These are phyloP conservation scores for Stentor coeruleus DNA, from an alignment of 73 alveolate species.

Conservation along the genomic window DNA sequence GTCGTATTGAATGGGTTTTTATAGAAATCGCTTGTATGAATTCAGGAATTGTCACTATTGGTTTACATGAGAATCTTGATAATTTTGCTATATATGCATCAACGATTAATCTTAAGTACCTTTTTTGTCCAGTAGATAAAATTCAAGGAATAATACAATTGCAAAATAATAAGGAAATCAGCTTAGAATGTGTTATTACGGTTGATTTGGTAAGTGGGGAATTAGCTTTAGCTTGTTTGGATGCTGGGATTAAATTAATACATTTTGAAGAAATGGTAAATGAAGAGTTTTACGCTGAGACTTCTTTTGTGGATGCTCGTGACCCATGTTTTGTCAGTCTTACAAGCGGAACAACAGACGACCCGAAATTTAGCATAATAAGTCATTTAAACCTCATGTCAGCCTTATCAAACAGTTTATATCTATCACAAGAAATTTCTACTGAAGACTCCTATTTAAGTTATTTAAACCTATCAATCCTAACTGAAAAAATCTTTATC, in stretches of 20 bases:
- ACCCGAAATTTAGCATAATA: not conserved
- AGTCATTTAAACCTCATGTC: not conserved
- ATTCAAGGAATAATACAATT: too few species aligned
- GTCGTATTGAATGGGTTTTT: not conserved
- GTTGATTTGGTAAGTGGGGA: not conserved
- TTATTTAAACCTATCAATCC: not conserved
- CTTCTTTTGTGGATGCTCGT: not conserved
- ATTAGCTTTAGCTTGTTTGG: not conserved
- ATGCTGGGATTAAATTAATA: not conserved
- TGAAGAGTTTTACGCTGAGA: not conserved
- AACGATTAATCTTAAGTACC: not conserved
- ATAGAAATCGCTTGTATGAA: not conserved
- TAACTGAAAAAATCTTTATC: not conserved
- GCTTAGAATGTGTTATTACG: too few species aligned
- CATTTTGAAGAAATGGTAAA: not conserved
- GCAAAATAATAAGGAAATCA: too few species aligned
- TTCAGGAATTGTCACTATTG: not conserved
- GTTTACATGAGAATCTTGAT: not conserved
- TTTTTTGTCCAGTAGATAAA: not conserved
- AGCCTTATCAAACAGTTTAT: not conserved
- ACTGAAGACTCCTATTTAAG: constrained; percentile 12
- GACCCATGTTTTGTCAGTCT: not conserved
- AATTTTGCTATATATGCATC: not conserved
- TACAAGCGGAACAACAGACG: not conserved
- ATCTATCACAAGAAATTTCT: not conserved